Conservation (phyloP, 1,139 yeast species). For the Suhomyces panamericanus region DNA sequence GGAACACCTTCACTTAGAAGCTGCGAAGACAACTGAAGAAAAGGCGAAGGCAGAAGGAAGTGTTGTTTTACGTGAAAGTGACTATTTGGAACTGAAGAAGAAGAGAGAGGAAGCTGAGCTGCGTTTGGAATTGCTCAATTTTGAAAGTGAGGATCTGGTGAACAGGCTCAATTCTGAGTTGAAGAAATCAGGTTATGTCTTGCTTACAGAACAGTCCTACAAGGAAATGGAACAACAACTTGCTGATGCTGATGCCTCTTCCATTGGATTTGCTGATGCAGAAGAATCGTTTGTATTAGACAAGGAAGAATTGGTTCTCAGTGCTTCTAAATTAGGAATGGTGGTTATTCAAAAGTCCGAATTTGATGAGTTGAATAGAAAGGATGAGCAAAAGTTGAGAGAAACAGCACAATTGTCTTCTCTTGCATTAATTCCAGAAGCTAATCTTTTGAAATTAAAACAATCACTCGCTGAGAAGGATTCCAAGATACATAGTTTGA, state of each 20-base stretch:
- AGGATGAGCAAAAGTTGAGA: conserved; percentile 19
- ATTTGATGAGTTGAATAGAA: conserved; percentile 18
- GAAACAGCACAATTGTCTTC: conserved; percentile 19
- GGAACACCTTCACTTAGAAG: conserved; percentile 19
- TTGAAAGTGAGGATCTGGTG: conserved; percentile 4
- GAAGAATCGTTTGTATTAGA: conserved; percentile 34
- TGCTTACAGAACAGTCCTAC: conserved; percentile 32
- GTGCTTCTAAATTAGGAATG: conserved; percentile 40
- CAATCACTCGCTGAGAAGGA: conserved; percentile 38
- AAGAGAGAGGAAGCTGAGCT: conserved; percentile 1
- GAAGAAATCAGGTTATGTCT: conserved; percentile 35
- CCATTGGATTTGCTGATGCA: conserved; percentile 34
- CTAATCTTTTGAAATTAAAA: conserved; percentile 30
- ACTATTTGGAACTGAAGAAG: conserved; percentile 17
- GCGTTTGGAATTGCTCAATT: not conserved
- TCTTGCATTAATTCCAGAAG: conserved; percentile 24
- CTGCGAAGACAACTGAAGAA: conserved; percentile 13
- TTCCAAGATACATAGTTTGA: conserved; percentile 29
- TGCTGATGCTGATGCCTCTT: conserved; percentile 3
- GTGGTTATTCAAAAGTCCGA: conserved; percentile 33
- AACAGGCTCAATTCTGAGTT: conserved; percentile 3
- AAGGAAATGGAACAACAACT: conserved; percentile 1
- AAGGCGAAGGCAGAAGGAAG: conserved; percentile 29
- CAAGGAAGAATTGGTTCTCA: conserved; percentile 28
- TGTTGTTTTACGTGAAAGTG: conserved; percentile 24